A percentile compares a stretch with the other conserved stretches of the same genome.
Conservation (phyloP, 2,329 filamentous ascomycete genomes). For the Colletotrichum paranaense region DNA sequence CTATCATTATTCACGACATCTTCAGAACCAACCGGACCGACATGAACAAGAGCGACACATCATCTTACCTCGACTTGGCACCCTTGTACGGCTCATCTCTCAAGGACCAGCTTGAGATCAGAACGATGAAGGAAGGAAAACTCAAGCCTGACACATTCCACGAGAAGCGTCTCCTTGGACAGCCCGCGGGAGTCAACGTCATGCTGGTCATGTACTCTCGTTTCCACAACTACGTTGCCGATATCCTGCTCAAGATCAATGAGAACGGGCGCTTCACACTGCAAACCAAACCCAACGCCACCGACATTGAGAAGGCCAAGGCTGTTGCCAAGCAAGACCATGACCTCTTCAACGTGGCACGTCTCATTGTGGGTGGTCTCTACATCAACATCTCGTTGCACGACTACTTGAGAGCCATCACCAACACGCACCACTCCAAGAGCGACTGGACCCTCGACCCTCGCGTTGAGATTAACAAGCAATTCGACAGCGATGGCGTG, state of each 20-base stretch:
- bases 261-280: conserved; percentile 82
- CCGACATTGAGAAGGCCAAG: conserved; percentile 57
- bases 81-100: conserved; percentile 78
- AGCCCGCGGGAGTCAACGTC: conserved; percentile 75
- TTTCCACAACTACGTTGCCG: conserved; percentile 89
- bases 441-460: conserved; percentile 73
- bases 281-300: conserved; percentile 52
- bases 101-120: conserved; percentile 70
- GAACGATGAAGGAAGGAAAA: conserved; percentile 73
- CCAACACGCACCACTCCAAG: conserved; percentile 68
- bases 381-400: conserved; percentile 81
- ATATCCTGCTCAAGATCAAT: conserved; percentile 84
- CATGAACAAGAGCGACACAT: conserved; percentile 72
- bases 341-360: conserved; percentile 82
- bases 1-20: conserved; percentile 65
- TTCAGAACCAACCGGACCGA: conserved; percentile 65
- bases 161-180: conserved; percentile 75
- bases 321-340: conserved; percentile 78
- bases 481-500: conserved; percentile 56
- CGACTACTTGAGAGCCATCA: conserved; percentile 72
- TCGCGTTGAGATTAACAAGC: conserved; percentile 66
- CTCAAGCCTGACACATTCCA: conserved; percentile 79
- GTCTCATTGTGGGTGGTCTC: conserved; percentile 77
- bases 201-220: conserved; percentile 82
- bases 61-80: conserved; percentile 79